Base-by-base conservation (phyloP, 345 rosid genomes). In the Salix koriyanagi region DNA sequence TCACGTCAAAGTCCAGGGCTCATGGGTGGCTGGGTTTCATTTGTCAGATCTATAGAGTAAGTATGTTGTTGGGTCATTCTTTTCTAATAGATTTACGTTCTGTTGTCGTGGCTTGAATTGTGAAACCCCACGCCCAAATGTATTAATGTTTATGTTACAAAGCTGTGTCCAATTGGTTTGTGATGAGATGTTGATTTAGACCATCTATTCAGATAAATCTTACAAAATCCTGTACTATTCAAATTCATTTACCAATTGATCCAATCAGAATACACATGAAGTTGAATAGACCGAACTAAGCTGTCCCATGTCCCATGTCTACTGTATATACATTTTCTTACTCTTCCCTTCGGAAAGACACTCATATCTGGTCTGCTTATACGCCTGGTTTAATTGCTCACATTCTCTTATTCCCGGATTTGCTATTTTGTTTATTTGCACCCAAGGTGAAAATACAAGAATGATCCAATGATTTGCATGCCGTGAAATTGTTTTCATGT, bases 81-180 rank as follows among this genome's bases (percentile, higher is more conserved):
- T 67, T 58, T 58, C 19, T 66, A 72, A 34, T 56, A 67, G 76
- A 41, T 54, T 37, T 66, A 39, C 56, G 64, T 9, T 60, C 36
- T 50, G 66, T 58, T n/a, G 21, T 42, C 21, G 44, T 26, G 37
- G 54, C 26, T 12, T 37, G 37, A 61, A 13, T 13, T 71, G 37
- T 72, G 44, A 39, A 42, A 37, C 76, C 75, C 70, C 19, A 48
- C 39, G 18, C 23, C 54, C 71, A 13, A 25, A 48, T 66, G 75
- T 71, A 69, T 30, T 65, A 65, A 1, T 54, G 23, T 19, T 9
- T 13, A 37, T 56, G 30, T 69, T 39, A 30, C n/a, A n/a, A 70
- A n/a, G 78, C 54, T 30, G 19, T 16, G 25, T 23, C 39, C 39
- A 54, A 58, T 41, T 26, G 39, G 72, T 76, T 32, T 76, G 3